These are phyloP conservation scores for Tricholoma furcatifolium DNA, from an alignment of 768 basidiomycete species.

Conservation along the genomic window DNA sequence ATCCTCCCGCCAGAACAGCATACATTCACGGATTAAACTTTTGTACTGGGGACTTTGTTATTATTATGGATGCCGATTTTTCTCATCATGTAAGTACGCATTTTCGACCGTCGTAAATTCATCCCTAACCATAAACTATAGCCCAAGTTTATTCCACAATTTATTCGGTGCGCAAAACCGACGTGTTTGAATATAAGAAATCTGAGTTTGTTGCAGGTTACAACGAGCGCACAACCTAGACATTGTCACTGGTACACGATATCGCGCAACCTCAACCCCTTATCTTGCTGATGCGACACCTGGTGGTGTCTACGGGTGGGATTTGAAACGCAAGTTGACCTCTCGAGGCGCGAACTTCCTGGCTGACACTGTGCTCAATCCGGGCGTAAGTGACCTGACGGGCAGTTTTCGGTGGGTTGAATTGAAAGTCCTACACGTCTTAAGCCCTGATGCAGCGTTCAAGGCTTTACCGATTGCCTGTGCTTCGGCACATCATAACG, in stretches of 20 bases:
- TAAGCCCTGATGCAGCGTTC: background rate
- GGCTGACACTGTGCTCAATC: slow-evolving; percentile 80
- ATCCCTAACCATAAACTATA: slow-evolving; percentile 24
- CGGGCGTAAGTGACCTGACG: slow-evolving; percentile 88
- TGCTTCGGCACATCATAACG: slow-evolving; percentile 80
- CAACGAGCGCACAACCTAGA: slow-evolving; percentile 88
- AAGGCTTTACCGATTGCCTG: slow-evolving; percentile 75
- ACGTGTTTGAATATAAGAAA: background rate
- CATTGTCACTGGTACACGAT: slow-evolving; percentile 92
- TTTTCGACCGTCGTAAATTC: background rate
- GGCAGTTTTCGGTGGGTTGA: slow-evolving; percentile 78
- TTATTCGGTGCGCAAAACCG: slow-evolving; percentile 62
- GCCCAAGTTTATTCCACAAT: slow-evolving; percentile 95
- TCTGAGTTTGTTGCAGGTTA: slow-evolving; percentile 41
- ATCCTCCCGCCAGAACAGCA: slow-evolving; percentile 49
- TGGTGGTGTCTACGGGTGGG: slow-evolving; percentile 93
- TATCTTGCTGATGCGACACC: slow-evolving; percentile 56
- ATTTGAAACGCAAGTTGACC: slow-evolving; percentile 84
- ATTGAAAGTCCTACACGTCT: background rate
- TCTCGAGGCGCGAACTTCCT: slow-evolving; percentile 89
- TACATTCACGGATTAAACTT: slow-evolving; percentile 92
- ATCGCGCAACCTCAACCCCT: slow-evolving; percentile 63
- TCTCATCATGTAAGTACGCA: slow-evolving; percentile 77
- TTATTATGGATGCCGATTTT: slow-evolving; percentile 98
- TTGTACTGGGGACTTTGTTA: slow-evolving; percentile 88